Base-by-base conservation (phyloP, 305 asterid species). In the Stenogyne calaminthoides region DNA sequence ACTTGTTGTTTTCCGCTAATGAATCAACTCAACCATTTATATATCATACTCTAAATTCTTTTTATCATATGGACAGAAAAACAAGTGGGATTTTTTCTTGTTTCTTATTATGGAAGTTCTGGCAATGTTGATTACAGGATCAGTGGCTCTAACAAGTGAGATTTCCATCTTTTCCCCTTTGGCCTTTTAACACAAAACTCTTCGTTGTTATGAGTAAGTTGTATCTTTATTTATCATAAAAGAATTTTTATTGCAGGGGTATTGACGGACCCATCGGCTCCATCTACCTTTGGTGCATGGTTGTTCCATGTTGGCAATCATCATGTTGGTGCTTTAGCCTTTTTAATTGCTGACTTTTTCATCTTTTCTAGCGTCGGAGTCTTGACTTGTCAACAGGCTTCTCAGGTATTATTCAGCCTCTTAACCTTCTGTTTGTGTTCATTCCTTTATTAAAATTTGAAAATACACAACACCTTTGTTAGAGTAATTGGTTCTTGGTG, bases 11-110 rank as follows among this genome's bases (percentile, higher is more conserved):
- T 77, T 80, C 72, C 77, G 16, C 40, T 51, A 51, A 61, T 27
- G 18, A 42, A 51, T 72, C 59, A 8, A 63, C 27, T 27, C 22
- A 16, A 69, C 36, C n/a, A n/a, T 70, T 36, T 71, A 1, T 46
- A 27, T 52, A 56, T 60, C 52, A 32, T 11, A 44, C 25, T 69
- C 77, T 80, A 39, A 83, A 63, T 66, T 44, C 14, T 22, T 62
- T 80, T 64, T 57, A 18, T 68, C 19, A 32, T 82, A 64, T 83
- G 69, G 77, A 77, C 98, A 95, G 99, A 95, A 92, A 83, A 95
- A 95, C 88, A 92, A 92, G 85, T 84, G 97, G 98, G 99, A 95
- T 69, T 95, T 95, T 80, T 89, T 95, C 86, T 77, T 84, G 83
- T 92, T 95, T 79, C 95, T 95, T 82, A 76, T 85, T 67, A 80